Evolutionary conservation across 192 early-diverging fungal species (phyloP).

Genomic region (Radiomyces spectabilis): DNA sequence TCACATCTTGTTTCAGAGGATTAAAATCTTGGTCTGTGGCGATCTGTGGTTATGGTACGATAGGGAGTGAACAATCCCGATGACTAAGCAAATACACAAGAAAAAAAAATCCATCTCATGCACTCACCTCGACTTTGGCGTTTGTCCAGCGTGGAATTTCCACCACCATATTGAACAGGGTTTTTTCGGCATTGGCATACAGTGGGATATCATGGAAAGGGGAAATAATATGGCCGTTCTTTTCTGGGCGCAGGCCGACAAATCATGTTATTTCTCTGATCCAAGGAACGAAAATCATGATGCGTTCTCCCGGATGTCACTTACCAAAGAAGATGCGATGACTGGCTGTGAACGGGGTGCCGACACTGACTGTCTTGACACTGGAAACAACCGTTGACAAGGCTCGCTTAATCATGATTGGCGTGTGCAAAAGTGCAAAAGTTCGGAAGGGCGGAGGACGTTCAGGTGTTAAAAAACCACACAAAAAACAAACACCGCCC

Average conservation of each 20-base stretch:
- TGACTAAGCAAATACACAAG: too few species aligned
- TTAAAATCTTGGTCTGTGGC: constrained; percentile 48
- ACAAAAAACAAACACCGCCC: too few species aligned
- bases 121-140: constrained; percentile 85
- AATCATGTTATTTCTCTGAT: too few species aligned
- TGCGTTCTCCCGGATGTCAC: neutral
- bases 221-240: constrained; percentile 78
- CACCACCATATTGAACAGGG: constrained; percentile 95
- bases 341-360: neutral
- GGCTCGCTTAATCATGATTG: too few species aligned
- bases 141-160: constrained; percentile 99
- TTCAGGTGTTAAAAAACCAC: too few species aligned
- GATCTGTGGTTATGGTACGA: neutral
- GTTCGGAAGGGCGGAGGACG: too few species aligned
- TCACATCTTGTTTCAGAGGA: constrained; percentile 97
- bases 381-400: too few species aligned
- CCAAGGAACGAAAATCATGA: neutral
- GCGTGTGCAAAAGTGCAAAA: too few species aligned
- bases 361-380: neutral
- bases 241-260: too few species aligned
- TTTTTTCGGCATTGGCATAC: constrained; percentile 83
- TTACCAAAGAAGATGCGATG: constrained; percentile 6
- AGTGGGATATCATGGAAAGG: constrained; percentile 99
- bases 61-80: too few species aligned
- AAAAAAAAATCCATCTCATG: too few species aligned